Evolutionary conservation across 192 early-diverging fungal genomes (phyloP).

Genomic region (Nowakowskiella sp.): DNA sequence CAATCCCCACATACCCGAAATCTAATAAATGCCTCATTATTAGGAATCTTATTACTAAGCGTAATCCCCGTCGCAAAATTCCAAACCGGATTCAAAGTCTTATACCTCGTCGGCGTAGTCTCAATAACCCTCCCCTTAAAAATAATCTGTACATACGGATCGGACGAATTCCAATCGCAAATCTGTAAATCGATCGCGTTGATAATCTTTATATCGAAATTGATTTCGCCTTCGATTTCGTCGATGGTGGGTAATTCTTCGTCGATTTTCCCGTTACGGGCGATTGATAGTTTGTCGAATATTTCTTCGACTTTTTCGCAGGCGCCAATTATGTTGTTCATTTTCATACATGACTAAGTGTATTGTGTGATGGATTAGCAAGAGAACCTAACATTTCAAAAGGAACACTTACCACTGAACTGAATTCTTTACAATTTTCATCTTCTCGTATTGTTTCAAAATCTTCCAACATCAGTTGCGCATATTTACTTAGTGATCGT

Average conservation of each 20-base stretch:
- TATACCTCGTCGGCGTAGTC: constrained; percentile 17
- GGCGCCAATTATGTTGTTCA: constrained; percentile 43
- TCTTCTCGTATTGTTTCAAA: constrained; percentile 17
- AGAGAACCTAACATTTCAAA: too few species aligned
- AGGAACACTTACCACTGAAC: too few species aligned
- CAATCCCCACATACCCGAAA: neutral
- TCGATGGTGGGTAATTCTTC: neutral
- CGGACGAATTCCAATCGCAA: constrained; percentile 25
- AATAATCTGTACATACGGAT: constrained; percentile 30
- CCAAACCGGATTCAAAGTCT: constrained; percentile 40
- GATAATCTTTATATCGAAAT: constrained; percentile 28
- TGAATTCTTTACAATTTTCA: constrained; percentile 5
- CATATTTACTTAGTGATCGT: constrained; percentile 57
- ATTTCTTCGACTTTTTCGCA: constrained; percentile 22
- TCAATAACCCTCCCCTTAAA: constrained; percentile 14
- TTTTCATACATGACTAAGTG: constrained; percentile 32
- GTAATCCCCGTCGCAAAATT: too few species aligned
- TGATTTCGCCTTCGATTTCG: constrained; percentile 9
- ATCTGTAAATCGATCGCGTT: constrained; percentile 24
- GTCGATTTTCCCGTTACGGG: constrained; percentile 10
- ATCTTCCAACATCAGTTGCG: constrained; percentile 25
- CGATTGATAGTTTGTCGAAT: constrained; percentile 8
- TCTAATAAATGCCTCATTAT: too few species aligned
- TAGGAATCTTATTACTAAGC: too few species aligned
- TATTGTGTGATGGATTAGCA: too few species aligned